phyloP scores from a whole-genome alignment of 1,139 yeast species.

The Saccharomyces hybrid region DNA sequence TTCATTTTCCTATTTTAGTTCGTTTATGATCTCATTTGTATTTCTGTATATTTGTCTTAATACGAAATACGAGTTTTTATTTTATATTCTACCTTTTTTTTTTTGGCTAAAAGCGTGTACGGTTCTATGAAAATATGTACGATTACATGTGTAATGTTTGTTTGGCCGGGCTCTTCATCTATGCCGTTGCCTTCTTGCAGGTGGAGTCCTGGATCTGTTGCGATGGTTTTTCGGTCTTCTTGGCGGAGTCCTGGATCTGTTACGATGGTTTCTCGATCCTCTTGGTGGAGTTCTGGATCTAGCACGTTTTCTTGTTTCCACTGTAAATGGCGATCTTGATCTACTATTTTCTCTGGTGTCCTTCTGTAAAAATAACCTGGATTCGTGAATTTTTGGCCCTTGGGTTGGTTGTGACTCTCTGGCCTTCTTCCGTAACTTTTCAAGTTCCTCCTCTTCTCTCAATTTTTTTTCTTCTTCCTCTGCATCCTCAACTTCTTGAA shows the following conservation, averaged over 20 bases:
- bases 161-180: slow-evolving; percentile 16
- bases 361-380: neutral
- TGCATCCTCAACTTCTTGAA: slow-evolving; percentile 10
- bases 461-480: slow-evolving; percentile 5
- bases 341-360: slow-evolving; percentile 1
- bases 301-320: slow-evolving; percentile 5
- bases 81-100: neutral
- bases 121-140: neutral
- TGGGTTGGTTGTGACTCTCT: neutral
- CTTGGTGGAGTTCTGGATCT: slow-evolving; percentile 21
- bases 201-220: slow-evolving; percentile 13
- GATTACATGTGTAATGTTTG: neutral
- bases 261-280: slow-evolving; percentile 5
- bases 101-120: neutral
- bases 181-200: slow-evolving; percentile 2
- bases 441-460: slow-evolving; percentile 5
- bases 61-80: slow-evolving; percentile 1
- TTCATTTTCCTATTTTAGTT: neutral
- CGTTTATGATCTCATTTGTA: neutral
- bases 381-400: neutral
- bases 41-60: neutral
- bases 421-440: slow-evolving; percentile 3
- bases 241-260: slow-evolving; percentile 19
- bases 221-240: slow-evolving; percentile 6
- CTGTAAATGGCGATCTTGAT: slow-evolving; percentile 9